Base-by-base conservation (phyloP, 2,329 filamentous ascomycete genomes). In the Aspergillus sp. region DNA sequence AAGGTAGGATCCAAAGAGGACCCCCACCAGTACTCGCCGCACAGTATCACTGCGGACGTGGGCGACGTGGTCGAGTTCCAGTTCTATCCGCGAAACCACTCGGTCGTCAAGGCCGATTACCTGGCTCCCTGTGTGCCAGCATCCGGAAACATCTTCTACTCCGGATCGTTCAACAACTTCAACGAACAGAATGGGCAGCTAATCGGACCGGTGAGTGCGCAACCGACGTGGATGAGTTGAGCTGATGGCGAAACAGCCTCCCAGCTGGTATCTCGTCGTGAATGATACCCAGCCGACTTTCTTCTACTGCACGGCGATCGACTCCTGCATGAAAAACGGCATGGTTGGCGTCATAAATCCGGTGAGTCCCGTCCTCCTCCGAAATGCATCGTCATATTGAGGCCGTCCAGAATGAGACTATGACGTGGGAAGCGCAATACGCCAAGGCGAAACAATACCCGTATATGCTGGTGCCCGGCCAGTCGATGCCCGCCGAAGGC, bases 341-440 rank as follows among this genome's bases (percentile, higher is more conserved):
- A 93, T 93, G 88, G 80, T 93, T 14, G 88, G 88, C 3, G 86
- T 82, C 1, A 86, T 93, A 59, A 93, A 92, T 63, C 81, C 85
- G 6, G 82, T 85, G 73, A 54, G 76, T 52, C 17, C 16, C 7
- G 11, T 36, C 26, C 9, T 42, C 2, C 5, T 5, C 44, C 17
- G n/a, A 4, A 3, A 3, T 14, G 1, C 7, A 7, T 14, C 17
- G 7, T 4, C 20, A 17, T n/a, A 5, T 30, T 5, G 3, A 44
- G 22, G 24, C 53, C 64, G 19, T 16, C 2, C 45, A 69, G 62
- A 84, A 82, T 59, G 49, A 66, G 5, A 81, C 76, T 0, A 70
- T 76, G 50, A 79, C 78, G 0, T 73, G 80, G 38, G 70, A 75
- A 7, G 60, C 67, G 6, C 82, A 84, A 63, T 72, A 77, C 20